Evolutionary conservation across 345 rosid species (phyloP), one percentile per base, ranked within the genome.

Genomic region (Camelina hispida): DNA sequence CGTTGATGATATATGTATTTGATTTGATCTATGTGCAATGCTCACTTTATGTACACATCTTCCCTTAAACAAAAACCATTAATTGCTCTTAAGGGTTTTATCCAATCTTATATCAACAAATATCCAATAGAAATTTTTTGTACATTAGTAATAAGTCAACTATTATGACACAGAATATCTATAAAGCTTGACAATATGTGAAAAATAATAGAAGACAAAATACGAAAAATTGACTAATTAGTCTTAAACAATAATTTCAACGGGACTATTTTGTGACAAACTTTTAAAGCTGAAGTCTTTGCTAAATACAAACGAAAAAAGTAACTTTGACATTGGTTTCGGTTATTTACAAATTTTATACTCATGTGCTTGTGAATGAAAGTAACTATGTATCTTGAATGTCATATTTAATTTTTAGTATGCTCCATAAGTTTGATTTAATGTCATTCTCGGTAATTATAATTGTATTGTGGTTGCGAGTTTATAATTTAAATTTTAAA

Each of bases 171-270:
- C 15, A 44, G 4, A 52, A 20, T 28, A 28, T 56, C n/a, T 2
- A 14, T 3, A 44, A 30, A 62, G 3, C 22, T 54, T 52, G 59
- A 13, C 37, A 30, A 64, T 54, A 55, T 38, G 30, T 28, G 13
- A 23, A 72, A 25, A 14, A 18, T 13, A 43, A 48, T 30, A 6
- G 5, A 32, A 4, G 5, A 11, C 4, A 11, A 12, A 30, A 7
- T 0, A 32, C 11, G 3, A 1, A 58, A 57, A n/a, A 5, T 32
- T 48, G 78, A 58, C 66, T 44, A 67, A 2, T 25, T 37, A 14
- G 53, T 48, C 72, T 66, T 66, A 9, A 35, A 20, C 59, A 56
- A 11, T 47, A 12, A 16, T 57, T 74, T 65, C 72, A 56, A 73
- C 50, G 57, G 53, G 40, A 34, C 8, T 22, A 51, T 25, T 9